These are phyloP conservation scores for Mycena rosella DNA, from an alignment of 768 basidiomycete species.

Conservation along the genomic window DNA sequence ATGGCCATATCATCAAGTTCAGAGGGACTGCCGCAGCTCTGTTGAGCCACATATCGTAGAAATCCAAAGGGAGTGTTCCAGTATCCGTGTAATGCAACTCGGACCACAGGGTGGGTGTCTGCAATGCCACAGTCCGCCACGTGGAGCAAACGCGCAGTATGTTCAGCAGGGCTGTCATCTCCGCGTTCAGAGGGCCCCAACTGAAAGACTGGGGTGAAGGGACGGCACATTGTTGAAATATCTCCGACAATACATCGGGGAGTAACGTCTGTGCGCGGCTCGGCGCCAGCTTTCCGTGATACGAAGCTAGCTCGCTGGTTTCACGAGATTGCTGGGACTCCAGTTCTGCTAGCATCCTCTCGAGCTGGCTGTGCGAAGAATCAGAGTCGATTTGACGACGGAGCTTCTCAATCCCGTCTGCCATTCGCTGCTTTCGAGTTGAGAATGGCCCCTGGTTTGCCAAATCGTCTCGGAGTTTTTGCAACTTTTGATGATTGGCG, in stretches of 20 bases:
- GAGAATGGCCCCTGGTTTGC: slow-evolving; percentile 3
- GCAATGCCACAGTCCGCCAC: slow-evolving; percentile 14
- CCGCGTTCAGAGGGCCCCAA: slow-evolving; percentile 1
- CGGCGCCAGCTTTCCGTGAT: neutral
- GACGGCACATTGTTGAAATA: neutral
- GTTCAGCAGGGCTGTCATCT: neutral
- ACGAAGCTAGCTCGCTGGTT: neutral
- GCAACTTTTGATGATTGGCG: slow-evolving; percentile 2
- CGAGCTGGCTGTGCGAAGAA: slow-evolving; percentile 4
- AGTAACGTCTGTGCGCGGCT: slow-evolving; percentile 12
- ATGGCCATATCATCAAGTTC: slow-evolving; percentile 4
- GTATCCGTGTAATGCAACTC: neutral
- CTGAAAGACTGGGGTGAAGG: neutral
- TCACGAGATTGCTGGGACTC: neutral
- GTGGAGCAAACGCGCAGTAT: neutral
- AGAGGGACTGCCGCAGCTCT: slow-evolving; percentile 12
- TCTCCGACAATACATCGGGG: neutral
- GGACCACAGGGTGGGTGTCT: slow-evolving; percentile 9
- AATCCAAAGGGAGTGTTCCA: slow-evolving; percentile 4
- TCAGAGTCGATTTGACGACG: slow-evolving; percentile 1
- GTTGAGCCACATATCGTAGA: slow-evolving; percentile 12
- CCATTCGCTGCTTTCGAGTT: neutral
- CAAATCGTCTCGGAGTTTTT: slow-evolving; percentile 3
- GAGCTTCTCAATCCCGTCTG: slow-evolving; percentile 3
- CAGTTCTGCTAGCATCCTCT: neutral